A percentile compares a stretch with the other conserved stretches of the same genome.
phyloP scores from a whole-genome alignment of 352 stramenopile genomes.

The Phytophthora citricola region DNA sequence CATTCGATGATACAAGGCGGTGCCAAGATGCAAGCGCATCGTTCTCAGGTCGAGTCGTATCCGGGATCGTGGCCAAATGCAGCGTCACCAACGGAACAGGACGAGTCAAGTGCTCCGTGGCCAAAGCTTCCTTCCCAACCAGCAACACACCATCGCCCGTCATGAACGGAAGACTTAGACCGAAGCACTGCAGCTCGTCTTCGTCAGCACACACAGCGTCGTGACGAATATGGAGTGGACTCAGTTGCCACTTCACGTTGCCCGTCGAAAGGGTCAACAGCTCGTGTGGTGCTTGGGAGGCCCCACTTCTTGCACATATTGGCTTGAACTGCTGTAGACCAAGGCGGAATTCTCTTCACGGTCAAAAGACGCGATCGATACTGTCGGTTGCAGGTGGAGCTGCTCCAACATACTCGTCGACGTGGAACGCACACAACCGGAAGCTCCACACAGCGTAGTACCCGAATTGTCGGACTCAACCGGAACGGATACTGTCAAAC shows the following conservation, averaged over 20 bases:
- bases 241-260: constrained; percentile 50
- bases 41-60: constrained; percentile 17
- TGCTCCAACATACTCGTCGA: constrained; percentile 27
- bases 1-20: constrained; percentile 33
- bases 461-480: constrained; percentile 17
- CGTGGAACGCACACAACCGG: constrained; percentile 35
- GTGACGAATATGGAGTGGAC: constrained; percentile 34
- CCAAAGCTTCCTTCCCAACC: constrained; percentile 37
- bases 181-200: constrained; percentile 34
- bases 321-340: constrained; percentile 34
- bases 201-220: constrained; percentile 30
- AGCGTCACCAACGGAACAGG: constrained; percentile 29
- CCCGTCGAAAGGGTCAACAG: constrained; percentile 47
- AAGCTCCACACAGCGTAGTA: constrained; percentile 25
- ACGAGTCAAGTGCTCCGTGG: constrained; percentile 17
- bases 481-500: constrained; percentile 29
- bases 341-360: constrained; percentile 26
- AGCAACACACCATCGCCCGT: constrained; percentile 33
- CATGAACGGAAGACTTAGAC: constrained; percentile 44
- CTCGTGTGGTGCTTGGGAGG: constrained; percentile 27
- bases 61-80: constrained; percentile 28
- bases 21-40: constrained; percentile 37
- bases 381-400: constrained; percentile 20
- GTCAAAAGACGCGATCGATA: constrained; percentile 33
- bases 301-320: constrained; percentile 17